phyloP scores from a whole-genome alignment of 2,329 filamentous ascomycete species.

The Calonectria pteridis region DNA sequence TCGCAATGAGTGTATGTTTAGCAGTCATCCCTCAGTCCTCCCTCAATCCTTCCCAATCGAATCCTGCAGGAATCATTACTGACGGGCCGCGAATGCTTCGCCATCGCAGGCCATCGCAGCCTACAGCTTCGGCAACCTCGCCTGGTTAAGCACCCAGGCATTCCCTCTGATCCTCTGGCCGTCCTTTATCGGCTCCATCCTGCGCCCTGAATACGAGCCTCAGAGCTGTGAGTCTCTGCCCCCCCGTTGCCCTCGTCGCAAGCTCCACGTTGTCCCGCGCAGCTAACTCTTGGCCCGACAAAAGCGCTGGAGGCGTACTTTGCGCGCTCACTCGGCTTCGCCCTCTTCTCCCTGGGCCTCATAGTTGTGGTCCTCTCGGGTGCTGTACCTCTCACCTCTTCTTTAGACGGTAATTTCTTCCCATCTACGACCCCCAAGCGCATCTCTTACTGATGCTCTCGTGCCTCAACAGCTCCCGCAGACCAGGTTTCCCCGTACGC shows the following conservation, averaged over 20 bases:
- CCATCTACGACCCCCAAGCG: not conserved
- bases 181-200: slow-evolving; percentile 59
- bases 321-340: slow-evolving; percentile 76
- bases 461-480: slow-evolving; percentile 34
- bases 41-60: not conserved
- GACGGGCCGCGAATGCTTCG: not conserved
- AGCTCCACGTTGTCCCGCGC: not conserved
- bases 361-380: slow-evolving; percentile 78
- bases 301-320: slow-evolving; percentile 76
- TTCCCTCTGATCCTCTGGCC: slow-evolving; percentile 62
- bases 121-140: slow-evolving; percentile 65
- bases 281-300: not conserved
- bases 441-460: slow-evolving; percentile 2
- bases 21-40: not conserved
- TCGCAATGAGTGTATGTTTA: slow-evolving; percentile 37
- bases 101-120: slow-evolving; percentile 58
- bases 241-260: not conserved
- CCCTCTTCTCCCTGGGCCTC: slow-evolving; percentile 73
- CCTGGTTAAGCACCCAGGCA: slow-evolving; percentile 64
- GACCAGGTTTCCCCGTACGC: slow-evolving; percentile 70
- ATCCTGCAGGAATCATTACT: not conserved
- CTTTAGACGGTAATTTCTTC: slow-evolving; percentile 52
- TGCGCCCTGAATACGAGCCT: slow-evolving; percentile 50
- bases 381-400: slow-evolving; percentile 73
- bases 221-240: slow-evolving; percentile 46